These are phyloP conservation scores for Pisolithus tinctorius DNA, from an alignment of 768 basidiomycete genomes.

Conservation along the genomic window DNA sequence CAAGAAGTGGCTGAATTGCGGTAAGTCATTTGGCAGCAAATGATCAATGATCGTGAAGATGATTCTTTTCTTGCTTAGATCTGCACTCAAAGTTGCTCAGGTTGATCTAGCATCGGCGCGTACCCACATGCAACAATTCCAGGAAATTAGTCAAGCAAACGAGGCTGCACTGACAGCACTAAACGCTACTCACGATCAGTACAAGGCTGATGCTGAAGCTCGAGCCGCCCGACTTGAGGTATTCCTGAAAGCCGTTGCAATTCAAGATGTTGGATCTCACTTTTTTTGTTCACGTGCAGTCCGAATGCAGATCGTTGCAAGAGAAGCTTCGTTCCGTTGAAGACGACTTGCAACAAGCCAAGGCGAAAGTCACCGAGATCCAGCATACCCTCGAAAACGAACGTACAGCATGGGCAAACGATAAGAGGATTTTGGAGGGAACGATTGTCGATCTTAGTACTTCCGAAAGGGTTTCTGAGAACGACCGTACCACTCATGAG, in stretches of 20 bases:
- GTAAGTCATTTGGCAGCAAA: constrained; percentile 32
- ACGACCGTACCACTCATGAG: constrained; percentile 55
- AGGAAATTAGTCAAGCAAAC: constrained; percentile 77
- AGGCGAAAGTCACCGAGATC: constrained; percentile 46
- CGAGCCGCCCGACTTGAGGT: constrained; percentile 66
- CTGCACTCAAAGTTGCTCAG: constrained; percentile 69
- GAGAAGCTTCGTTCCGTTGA: constrained; percentile 51
- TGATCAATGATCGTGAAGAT: neutral
- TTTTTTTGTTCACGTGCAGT: constrained; percentile 31
- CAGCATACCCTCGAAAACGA: constrained; percentile 65
- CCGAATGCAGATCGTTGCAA: constrained; percentile 56
- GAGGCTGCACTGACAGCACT: constrained; percentile 69
- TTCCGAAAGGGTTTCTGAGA: constrained; percentile 63
- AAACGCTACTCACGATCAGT: constrained; percentile 73
- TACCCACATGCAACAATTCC: constrained; percentile 76
- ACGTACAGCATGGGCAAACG: constrained; percentile 61
- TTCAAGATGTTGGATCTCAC: neutral
- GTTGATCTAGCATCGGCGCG: constrained; percentile 67
- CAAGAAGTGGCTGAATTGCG: constrained; percentile 80
- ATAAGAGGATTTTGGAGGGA: constrained; percentile 78
- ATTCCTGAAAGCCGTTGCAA: constrained; percentile 3
- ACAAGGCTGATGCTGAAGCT: constrained; percentile 65
- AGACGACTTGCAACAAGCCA: constrained; percentile 45
- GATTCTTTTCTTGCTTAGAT: constrained; percentile 33
- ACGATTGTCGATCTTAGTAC: constrained; percentile 76